These are phyloP conservation scores for Ogataea kodamae DNA, from an alignment of 805 yeast genomes.

Conservation along the genomic window DNA sequence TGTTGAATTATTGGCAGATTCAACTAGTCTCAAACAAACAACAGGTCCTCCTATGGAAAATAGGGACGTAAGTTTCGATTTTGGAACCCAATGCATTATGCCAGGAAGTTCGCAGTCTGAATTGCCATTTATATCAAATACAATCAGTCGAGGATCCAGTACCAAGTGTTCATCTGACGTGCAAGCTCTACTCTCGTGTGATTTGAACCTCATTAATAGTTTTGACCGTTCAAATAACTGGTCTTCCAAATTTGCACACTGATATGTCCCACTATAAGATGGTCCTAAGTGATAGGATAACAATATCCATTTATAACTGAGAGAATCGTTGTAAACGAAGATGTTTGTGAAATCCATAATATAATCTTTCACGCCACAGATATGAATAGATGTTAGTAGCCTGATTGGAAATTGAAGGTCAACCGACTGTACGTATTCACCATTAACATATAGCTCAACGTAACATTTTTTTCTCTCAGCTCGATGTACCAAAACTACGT, in stretches of 20 bases:
- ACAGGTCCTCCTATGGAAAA: constrained; percentile 53
- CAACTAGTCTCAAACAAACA: constrained; percentile 43
- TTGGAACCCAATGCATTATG: constrained; percentile 17
- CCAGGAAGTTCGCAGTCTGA: not conserved
- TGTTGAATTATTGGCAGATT: constrained; percentile 36
- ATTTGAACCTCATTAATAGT: constrained; percentile 27
- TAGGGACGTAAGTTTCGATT: constrained; percentile 19
- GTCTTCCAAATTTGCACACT: constrained; percentile 37
- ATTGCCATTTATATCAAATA: constrained; percentile 23
- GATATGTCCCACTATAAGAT: constrained; percentile 46
- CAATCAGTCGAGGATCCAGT: constrained; percentile 8
- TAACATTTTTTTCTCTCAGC: constrained; percentile 28
- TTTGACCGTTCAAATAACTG: constrained; percentile 36
- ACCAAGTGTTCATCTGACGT: not conserved
- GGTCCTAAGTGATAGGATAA: constrained; percentile 46
- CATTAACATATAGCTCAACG: constrained; percentile 46
- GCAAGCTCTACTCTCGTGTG: constrained; percentile 17
- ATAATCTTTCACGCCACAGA: constrained; percentile 25
- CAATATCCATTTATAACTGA: constrained; percentile 50
- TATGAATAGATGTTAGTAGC: constrained; percentile 2
- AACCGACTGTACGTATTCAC: constrained; percentile 39
- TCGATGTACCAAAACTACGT: constrained; percentile 28
- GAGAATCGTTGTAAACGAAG: constrained; percentile 35
- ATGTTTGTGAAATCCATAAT: constrained; percentile 32
- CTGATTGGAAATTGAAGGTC: constrained; percentile 6